Evolutionary conservation across 768 basidiomycete genomes (phyloP), one percentile per base, ranked within the genome.

Genomic region (Tricholoma sp.): DNA sequence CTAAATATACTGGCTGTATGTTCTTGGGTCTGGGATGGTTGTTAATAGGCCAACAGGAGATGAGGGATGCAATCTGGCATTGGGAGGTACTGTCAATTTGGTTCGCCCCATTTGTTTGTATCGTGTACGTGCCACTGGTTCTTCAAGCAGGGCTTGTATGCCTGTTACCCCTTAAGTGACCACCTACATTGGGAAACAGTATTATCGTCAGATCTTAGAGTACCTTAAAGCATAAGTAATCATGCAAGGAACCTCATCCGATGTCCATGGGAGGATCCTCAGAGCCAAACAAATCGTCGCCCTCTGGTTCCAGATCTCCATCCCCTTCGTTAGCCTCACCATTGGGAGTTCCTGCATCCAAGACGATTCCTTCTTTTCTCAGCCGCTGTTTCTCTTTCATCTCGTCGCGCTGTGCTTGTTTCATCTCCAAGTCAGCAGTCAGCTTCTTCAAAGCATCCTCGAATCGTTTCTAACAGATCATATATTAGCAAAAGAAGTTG

Each of bases 371-470:
- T 67, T 88, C 88, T 64, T 88, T 88, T 69, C 79, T 79, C 67
- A 85, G 70, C 45, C 87, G 79, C 63, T 85, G 85, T 65, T 84
- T 79, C 72, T 92, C 90, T 64, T 83, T 85, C 68, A 93, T 72
- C 63, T 88, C 89, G 61, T 93, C 91, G 56, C 87, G 79, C 67
- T 93, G 91, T 0, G 80, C 80, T 9, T 80, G 73, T 68, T 94
- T 95, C 81, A 86, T 85, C 61, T 95, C 94, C 29, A 95, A 75
- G 67, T 97, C 94, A 34, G 84, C 82, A 10, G 85, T 82, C 50
- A 97, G 78, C 71, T 96, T 97, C 76, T 86, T 91, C 65, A 95
- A 71, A 16, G 90, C 88, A 67, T 96, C 94, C 69, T 95, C 92
- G 71, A 96, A 95, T 34, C 94, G 94, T 82, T 88, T 89, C 88